Conservation (phyloP, 768 basidiomycete species). For the Phylloporus rhodoxanthus region DNA sequence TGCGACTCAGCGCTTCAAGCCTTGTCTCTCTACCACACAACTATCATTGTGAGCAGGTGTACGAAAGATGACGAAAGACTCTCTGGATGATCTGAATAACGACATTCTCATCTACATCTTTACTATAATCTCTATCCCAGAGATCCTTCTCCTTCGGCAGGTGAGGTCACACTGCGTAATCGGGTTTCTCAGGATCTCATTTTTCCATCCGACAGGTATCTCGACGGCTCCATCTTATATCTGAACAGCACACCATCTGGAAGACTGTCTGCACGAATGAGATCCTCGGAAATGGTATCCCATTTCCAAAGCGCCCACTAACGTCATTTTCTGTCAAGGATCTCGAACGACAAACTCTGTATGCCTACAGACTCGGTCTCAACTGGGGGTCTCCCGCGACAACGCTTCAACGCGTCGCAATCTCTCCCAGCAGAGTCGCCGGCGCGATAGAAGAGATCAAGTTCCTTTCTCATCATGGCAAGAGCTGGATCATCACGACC, state of each 20-base stretch:
- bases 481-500: constrained; percentile 45
- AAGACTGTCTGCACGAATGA: constrained; percentile 40
- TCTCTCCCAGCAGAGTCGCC: constrained; percentile 27
- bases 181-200: background rate
- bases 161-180: constrained; percentile 20
- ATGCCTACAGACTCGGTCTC: constrained; percentile 42
- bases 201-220: constrained; percentile 39
- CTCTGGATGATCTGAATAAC: constrained; percentile 28
- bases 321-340: constrained; percentile 34
- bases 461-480: constrained; percentile 44
- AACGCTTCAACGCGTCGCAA: constrained; percentile 16
- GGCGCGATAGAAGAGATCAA: constrained; percentile 48
- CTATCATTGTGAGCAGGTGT: background rate
- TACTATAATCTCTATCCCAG: constrained; percentile 32
- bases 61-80: constrained; percentile 12
- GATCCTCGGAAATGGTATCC: constrained; percentile 42
- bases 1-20: too few species aligned
- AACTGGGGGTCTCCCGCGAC: constrained; percentile 40
- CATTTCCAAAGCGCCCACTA: constrained; percentile 41
- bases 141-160: constrained; percentile 40
- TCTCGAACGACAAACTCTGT: constrained; percentile 41
- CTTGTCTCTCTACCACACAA: background rate
- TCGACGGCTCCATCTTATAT: constrained; percentile 40
- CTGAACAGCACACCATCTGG: constrained; percentile 52
- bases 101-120: constrained; percentile 37